Base-by-base conservation (phyloP, 495 filamentous ascomycete species). In the Penicillium paxilli region DNA sequence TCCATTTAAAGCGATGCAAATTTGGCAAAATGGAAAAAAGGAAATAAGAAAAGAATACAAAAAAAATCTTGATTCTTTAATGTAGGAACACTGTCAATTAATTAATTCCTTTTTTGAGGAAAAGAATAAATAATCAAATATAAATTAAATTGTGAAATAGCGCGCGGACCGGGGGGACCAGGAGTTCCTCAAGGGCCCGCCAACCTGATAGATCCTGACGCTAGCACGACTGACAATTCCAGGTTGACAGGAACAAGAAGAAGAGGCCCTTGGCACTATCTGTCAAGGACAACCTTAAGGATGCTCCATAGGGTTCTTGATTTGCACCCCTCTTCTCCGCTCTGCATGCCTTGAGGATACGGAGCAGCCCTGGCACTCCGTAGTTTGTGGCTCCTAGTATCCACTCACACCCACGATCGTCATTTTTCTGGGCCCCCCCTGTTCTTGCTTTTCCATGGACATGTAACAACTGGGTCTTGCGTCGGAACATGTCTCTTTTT, bases 371-470 rank as follows among this genome's bases (percentile, higher is more conserved):
- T 19, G 52, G 57, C 58, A 54, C 48, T 63, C 56, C 54, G 58
- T 65, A 69, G 66, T 66, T 68, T 67, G 65, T 70, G 67, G 67
- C 56, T 70, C 60, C 56, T 48, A 25, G 64, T 65, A 60, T 57
- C 67, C 69, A 70, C 70, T 56, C 35, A 41, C 46, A 51, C 51
- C 68, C 67, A 71, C 69, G 72, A 75, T 75, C 72, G 72, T 72
- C 72, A 66, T 62, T 69, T 69, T 73, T 60, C 59, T 68, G 60
- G 62, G 60, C 47, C 57, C 67, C 68, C 70, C 66, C 60, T 61
- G 63, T 68, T 66, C 65, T 64, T 64, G 47, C 52, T 57, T 65
- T 67, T 59, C 64, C 64, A 67, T 67, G 64, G 64, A 61, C 58
- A 52, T 66, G 57, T 60, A 54, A 55, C 54, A 66, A 54, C 54